Conservation (phyloP, 1,139 yeast species). For the Taphrina sp. region DNA sequence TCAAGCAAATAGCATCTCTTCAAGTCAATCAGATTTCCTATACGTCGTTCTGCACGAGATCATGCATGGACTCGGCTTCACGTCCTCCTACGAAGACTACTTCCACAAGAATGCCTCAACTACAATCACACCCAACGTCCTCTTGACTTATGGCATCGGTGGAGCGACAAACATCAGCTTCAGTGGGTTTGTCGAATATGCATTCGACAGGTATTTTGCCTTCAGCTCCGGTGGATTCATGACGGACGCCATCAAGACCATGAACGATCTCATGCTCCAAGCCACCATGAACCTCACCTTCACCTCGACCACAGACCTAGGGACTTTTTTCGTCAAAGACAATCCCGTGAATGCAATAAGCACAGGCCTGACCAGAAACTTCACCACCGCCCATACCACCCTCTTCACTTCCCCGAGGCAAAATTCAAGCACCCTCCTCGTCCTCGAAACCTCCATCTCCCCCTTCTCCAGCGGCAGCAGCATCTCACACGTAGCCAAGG, state of each 20-base stretch:
- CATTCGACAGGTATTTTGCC: constrained; percentile 23
- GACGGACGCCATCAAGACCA: background rate
- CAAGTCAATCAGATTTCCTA: constrained; percentile 19
- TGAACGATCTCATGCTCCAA: background rate
- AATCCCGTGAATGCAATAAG: background rate
- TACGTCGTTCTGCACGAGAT: constrained; percentile 32
- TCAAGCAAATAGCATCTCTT: constrained; percentile 4
- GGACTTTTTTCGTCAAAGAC: constrained; percentile 1
- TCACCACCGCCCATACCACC: constrained; percentile 13
- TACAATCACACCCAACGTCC: constrained; percentile 29
- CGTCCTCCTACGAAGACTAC: constrained; percentile 30
- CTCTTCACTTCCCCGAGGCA: background rate
- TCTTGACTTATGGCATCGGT: background rate
- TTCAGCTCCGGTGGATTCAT: background rate
- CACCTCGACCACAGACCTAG: background rate
- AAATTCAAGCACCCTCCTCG: background rate
- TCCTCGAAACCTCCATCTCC: constrained; percentile 22
- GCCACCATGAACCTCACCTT: background rate
- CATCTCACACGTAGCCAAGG: constrained; percentile 26
- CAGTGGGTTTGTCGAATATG: constrained; percentile 31
- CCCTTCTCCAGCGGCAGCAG: constrained; percentile 26
- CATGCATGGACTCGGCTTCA: constrained; percentile 34
- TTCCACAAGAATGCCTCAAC: constrained; percentile 12
- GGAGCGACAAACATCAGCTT: constrained; percentile 1
- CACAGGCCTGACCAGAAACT: background rate